A percentile compares a stretch with the other conserved stretches of the same genome.
phyloP scores from a whole-genome alignment of 192 early-diverging fungal genomes.

The Piromyces finnis region DNA sequence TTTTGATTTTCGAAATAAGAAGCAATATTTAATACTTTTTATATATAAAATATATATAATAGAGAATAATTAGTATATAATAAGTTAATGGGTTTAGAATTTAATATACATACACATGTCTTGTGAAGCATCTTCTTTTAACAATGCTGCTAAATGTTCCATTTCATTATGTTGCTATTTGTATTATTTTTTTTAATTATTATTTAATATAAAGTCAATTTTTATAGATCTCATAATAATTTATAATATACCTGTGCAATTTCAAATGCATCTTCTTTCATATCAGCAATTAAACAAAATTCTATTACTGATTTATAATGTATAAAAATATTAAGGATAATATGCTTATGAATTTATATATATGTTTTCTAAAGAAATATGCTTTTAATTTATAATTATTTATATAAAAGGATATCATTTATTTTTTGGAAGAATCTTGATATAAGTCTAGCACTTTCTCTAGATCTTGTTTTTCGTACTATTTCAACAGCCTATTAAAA shows the following conservation, averaged over 20 bases:
- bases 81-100: no score
- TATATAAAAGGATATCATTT: conserved; percentile 8
- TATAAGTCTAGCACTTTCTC: conserved; percentile 22
- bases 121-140: conserved; percentile 17
- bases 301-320: conserved; percentile 26
- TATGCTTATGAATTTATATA: no score
- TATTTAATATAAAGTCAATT: no score
- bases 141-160: conserved; percentile 27
- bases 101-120: conserved; percentile 8
- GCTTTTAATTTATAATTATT: no score
- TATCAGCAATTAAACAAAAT: conserved; percentile 32
- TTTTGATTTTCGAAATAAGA: conserved; percentile 21
- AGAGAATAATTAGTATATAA: no score
- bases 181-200: no score
- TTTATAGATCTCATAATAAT: no score
- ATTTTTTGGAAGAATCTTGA: conserved; percentile 22
- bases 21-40: background rate
- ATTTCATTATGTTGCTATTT: conserved; percentile 27
- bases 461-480: conserved; percentile 23
- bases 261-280: conserved; percentile 33
- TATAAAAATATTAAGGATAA: background rate
- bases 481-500: conserved; percentile 14
- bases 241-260: conserved; percentile 26
- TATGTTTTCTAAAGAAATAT: no score
- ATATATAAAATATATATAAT: no score